Evolutionary conservation across 352 stramenopile genomes (phyloP), one percentile per base, ranked within the genome.

Genomic region (Phytopythium aichiense): DNA sequence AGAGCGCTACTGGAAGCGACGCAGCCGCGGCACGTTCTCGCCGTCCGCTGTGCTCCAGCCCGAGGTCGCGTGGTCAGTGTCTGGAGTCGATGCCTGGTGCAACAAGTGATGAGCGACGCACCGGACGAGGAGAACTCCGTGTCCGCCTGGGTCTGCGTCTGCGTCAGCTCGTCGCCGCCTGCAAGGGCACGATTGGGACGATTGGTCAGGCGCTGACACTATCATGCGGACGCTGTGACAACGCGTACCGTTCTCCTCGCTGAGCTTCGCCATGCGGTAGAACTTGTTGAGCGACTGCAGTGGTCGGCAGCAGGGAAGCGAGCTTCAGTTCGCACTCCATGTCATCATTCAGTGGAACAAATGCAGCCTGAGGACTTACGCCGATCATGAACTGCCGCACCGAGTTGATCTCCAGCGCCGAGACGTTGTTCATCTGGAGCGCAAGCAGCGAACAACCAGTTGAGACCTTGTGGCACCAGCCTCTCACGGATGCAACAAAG

Each of bases 371-470:
- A 31, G 28, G 46, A 69, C 75, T 64, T 73, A 94, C 85, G 30
- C 79, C 77, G 28, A 89, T 79, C 83, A 96, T 93, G 49, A 96
- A 89, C 64, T 92, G 76, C n/a, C 86, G 86, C 33, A 96, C 84
- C 12, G 84, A 91, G 61, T 87, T 94, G 72, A 96, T 90, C 65
- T 96, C 88, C 13, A 96, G 74, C 22, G 84, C 86, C 0, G 79
- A 77, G 30, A 94, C 85, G 58, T 94, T 94, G 79, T 94, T 96
- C 84, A 96, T 91, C 73, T 94, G 73, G 7, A 58, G 28, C 57
- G 42, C 15, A 28, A 46, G 38, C 23, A 60, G 20, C 6, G 0
- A n/a, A 16, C 35, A 53, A 7, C 7, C 25, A 30, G 52, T 30
- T 30, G 1, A 51, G 6, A 25, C 23, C 15, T 11, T 40, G 35